Conservation (phyloP, 306 rosid species). For the Cucurbita moschata region DNA sequence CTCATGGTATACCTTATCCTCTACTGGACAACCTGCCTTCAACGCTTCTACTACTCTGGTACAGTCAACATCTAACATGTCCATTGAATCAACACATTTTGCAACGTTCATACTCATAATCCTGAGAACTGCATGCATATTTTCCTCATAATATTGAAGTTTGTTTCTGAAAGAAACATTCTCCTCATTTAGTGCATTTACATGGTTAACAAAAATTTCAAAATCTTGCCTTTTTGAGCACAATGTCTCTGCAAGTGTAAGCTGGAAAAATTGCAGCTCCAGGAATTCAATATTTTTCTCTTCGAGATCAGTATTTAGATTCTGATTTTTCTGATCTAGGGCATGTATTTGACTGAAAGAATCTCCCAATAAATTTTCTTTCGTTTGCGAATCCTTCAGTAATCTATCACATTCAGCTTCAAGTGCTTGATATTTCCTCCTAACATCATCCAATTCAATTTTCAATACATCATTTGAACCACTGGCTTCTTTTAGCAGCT, state of each 20-base stretch:
- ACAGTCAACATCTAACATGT: slow-evolving; percentile 13
- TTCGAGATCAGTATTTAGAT: slow-evolving; percentile 25
- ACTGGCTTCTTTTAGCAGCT: slow-evolving; percentile 27
- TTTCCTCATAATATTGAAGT: slow-evolving; percentile 19
- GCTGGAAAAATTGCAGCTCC: slow-evolving; percentile 24
- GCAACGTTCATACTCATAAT: slow-evolving; percentile 12
- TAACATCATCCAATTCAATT: slow-evolving; percentile 31
- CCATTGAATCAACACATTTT: slow-evolving; percentile 17
- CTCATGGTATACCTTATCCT: slow-evolving; percentile 19
- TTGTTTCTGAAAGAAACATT: slow-evolving; percentile 24
- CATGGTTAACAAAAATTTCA: slow-evolving; percentile 5
- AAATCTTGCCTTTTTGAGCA: slow-evolving; percentile 20
- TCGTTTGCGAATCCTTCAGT: slow-evolving; percentile 21
- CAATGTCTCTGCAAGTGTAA: slow-evolving; percentile 17
- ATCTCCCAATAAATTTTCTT: slow-evolving; percentile 27
- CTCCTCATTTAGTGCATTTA: slow-evolving; percentile 21
- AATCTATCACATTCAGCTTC: slow-evolving; percentile 36
- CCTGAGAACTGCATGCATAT: slow-evolving; percentile 16
- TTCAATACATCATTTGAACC: slow-evolving; percentile 31
- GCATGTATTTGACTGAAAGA: slow-evolving; percentile 23
- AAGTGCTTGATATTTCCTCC: slow-evolving; percentile 25
- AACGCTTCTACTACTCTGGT: slow-evolving; percentile 10
- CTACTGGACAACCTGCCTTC: slow-evolving; percentile 12
- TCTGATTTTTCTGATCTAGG: slow-evolving; percentile 30
- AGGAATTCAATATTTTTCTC: slow-evolving; percentile 16